phyloP scores from a whole-genome alignment of 192 early-diverging fungal species.

The Gonapodya prolifera region DNA sequence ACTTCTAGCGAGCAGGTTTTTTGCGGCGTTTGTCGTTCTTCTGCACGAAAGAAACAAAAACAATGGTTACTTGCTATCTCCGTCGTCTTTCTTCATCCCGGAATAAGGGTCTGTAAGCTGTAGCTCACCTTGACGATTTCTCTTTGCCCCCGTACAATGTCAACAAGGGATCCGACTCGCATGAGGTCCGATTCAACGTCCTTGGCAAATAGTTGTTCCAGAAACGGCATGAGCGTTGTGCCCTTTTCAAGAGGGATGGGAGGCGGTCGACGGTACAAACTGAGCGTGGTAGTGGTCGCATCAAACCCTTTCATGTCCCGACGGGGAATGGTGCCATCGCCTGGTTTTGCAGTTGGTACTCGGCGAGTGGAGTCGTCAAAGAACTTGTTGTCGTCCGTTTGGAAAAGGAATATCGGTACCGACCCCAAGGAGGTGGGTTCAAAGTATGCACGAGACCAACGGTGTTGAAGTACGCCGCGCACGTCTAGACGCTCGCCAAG shows the following conservation, averaged over 20 bases:
- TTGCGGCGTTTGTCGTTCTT: too few species aligned
- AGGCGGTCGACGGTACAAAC: constrained; percentile 23
- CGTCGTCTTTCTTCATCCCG: too few species aligned
- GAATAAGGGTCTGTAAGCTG: too few species aligned
- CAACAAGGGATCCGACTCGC: constrained; percentile 6
- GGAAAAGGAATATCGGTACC: constrained; percentile 21
- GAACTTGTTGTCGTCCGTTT: constrained; percentile 12
- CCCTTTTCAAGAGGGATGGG: not conserved
- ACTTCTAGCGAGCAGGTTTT: too few species aligned
- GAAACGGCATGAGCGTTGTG: constrained; percentile 37
- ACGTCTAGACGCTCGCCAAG: constrained; percentile 21
- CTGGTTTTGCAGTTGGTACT: constrained; percentile 4
- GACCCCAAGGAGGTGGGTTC: constrained; percentile 3
- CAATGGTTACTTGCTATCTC: too few species aligned
- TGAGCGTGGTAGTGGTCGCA: constrained; percentile 3
- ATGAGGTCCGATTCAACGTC: constrained; percentile 28
- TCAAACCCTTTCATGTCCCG: not conserved
- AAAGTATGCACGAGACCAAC: constrained; percentile 19
- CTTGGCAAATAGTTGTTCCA: constrained; percentile 25
- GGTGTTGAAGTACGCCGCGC: constrained; percentile 23
- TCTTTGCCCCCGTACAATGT: not conserved
- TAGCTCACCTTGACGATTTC: not conserved
- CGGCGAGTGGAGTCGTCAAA: constrained; percentile 5
- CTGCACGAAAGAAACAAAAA: too few species aligned
- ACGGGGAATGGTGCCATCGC: not conserved